Base-by-base conservation (phyloP, 2,329 filamentous ascomycete species). In the Aspergillus floridensis region DNA sequence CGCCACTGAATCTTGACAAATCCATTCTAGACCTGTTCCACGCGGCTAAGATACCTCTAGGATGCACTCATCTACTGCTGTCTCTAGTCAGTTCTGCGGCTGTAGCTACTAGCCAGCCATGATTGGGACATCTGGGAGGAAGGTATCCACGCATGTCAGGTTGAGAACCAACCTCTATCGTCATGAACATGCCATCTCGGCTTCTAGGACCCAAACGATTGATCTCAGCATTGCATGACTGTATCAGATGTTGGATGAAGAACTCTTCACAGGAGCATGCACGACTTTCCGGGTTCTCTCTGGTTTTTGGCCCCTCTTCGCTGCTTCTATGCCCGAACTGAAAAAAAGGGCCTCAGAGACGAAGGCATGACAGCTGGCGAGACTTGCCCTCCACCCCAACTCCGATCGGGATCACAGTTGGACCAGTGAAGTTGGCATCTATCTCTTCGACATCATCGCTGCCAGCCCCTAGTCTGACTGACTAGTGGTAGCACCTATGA, bases 21-120 rank as follows among this genome's bases (percentile, higher is more conserved):
- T 46, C 54, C 46, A 58, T 62, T 57, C 60, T 62, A 56, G 64
- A 65, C 55, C 53, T 63, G 60, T 66, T 56, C 60, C 52, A 65
- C 58, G 59, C 57, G 51, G 49, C 53, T 48, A 56, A 24, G 32
- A 53, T 55, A 41, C 57, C 48, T 21, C 51, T 32, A 38, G 56
- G 50, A 46, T 22, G 31, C 47, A 44, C 41, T 35, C n/a, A 44
- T 44, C 7, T n/a, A 44, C 4, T 16, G 38, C 38, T 44, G 12
- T 44, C 14, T 16, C 11, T 41, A 14, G 11, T 41, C 35, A 41
- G 35, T 12, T 41, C 14, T 41, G 11, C 35, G 35, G 35, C 4
- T 5, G 35, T 41, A 5, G 22, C 22, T 22, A 22, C 22, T 22
- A 19, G 38, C 38, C 38, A 44, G 16, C 38, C 14, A 16, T 44